Conservation (phyloP, 768 basidiomycete species). For the Mycena chlorophos region DNA sequence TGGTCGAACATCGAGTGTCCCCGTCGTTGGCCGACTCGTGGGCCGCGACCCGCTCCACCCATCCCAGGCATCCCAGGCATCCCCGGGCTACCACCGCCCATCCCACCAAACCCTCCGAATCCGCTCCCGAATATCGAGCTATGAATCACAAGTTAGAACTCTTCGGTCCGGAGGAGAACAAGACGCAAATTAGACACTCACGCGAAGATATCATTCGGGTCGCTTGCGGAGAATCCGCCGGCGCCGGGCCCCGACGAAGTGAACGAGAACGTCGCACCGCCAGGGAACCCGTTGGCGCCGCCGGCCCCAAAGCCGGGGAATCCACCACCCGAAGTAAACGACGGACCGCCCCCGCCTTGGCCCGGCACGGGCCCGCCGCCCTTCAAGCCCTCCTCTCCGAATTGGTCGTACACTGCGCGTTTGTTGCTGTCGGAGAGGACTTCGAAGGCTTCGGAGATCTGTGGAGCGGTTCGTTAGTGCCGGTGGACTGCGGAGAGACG, state of each 20-base stretch:
- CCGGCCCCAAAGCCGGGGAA: slow-evolving; percentile 39
- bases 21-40: slow-evolving; percentile 21
- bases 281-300: slow-evolving; percentile 47
- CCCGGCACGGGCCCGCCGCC: slow-evolving; percentile 56
- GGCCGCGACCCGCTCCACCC: slow-evolving; percentile 34
- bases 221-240: slow-evolving; percentile 69
- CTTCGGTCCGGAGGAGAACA: no score
- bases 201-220: slow-evolving; percentile 90
- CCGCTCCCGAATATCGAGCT: slow-evolving; percentile 60
- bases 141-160: no score
- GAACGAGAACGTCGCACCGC: slow-evolving; percentile 58
- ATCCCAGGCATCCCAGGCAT: slow-evolving; percentile 28
- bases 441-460: slow-evolving; percentile 96
- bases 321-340: slow-evolving; percentile 37
- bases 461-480: slow-evolving; percentile 10
- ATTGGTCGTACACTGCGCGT: slow-evolving; percentile 85
- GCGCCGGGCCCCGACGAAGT: slow-evolving; percentile 47
- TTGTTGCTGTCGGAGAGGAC: slow-evolving; percentile 88
- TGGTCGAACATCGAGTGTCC: slow-evolving; percentile 37
- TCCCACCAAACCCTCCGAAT: slow-evolving; percentile 28
- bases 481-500: not conserved
- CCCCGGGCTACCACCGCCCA: slow-evolving; percentile 28
- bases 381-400: slow-evolving; percentile 95
- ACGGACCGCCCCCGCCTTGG: slow-evolving; percentile 43
- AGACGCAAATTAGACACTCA: slow-evolving; percentile 45